Evolutionary conservation across 2,329 filamentous ascomycete species (phyloP), one percentile per base, ranked within the genome.

Genomic region (Fusarium dimerum): DNA sequence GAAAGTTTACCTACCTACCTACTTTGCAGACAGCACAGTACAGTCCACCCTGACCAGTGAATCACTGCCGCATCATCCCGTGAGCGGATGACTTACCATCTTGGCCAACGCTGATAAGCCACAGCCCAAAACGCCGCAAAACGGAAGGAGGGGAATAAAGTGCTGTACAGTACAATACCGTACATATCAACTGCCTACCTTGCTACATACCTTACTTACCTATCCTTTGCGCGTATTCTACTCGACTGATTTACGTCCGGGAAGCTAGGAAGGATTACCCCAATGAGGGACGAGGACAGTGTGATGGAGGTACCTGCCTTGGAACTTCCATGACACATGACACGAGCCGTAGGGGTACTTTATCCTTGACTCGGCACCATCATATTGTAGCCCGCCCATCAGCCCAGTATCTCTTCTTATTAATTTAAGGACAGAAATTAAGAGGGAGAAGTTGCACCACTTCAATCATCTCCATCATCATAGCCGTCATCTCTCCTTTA

Each of bases 41-140:
- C 20, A 26, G 7, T 26, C 20, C 20, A 26, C 20, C 7, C 20
- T 7, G 20, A 42, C 62, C 63, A 65, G 61, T 64, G 62, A 66
- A 59, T 66, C 63, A 66, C 62, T 58, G 62, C 64, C 60, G 62
- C 64, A 66, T 66, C 64, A 66, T 66, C 59, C 63, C 63, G 63
- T 65, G 56, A 66, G 54, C 52, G 43, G 47, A 51, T 55, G 55
- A 66, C 52, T 60, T 59, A 62, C 55, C 56, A 26, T 7, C 20
- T 26, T 26, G 20, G 20, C 20, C 51, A 55, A 63, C 52, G 42
- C 55, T 49, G 61, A 65, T 66, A 63, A 64, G 63, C 63, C 64
- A 66, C 59, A 64, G 26, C 52, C 46, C 44, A 50, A 42, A 42
- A 47, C 44, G 44, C 43, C 44, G 29, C 49, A 47, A 39, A 30